These are phyloP conservation scores for Phytophthora constricta DNA, from an alignment of 352 stramenopile species.

Conservation along the genomic window DNA sequence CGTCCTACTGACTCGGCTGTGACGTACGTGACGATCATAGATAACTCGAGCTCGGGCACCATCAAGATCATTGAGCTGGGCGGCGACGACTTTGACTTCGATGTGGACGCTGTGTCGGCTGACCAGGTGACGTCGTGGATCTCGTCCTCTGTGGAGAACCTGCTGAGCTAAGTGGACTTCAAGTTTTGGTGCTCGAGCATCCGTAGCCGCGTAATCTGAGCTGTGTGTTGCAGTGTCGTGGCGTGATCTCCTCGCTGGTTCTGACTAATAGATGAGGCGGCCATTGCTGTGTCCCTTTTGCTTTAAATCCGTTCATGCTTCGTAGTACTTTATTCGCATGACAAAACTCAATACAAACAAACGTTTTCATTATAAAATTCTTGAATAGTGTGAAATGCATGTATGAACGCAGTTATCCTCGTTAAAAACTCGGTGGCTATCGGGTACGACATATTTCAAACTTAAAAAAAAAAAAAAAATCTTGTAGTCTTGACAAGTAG, in stretches of 20 bases:
- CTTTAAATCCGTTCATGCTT: neutral
- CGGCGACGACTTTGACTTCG: conserved; percentile 51
- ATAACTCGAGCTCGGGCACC: conserved; percentile 41
- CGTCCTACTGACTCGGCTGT: conserved; percentile 39
- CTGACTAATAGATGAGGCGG: conserved; percentile 26
- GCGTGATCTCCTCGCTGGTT: conserved; percentile 8
- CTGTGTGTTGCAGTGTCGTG: conserved; percentile 21
- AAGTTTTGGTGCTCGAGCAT: neutral
- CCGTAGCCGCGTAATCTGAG: conserved; percentile 1
- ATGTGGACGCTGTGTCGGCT: conserved; percentile 35
- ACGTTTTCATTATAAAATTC: neutral
- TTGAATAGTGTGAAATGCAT: too few relatives aligned
- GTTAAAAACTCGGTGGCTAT: neutral
- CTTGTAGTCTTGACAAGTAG: neutral
- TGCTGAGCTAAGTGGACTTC: conserved; percentile 36
- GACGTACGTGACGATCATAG: conserved; percentile 62
- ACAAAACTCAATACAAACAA: conserved; percentile 14
- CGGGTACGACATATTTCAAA: neutral
- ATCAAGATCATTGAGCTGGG: conserved; percentile 59
- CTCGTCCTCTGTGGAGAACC: conserved; percentile 43
- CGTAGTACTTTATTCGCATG: conserved; percentile 28
- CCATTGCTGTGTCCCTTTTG: conserved; percentile 5
- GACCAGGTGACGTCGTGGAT: conserved; percentile 44
- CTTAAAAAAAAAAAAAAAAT: neutral
- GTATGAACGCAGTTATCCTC: neutral